phyloP scores from a whole-genome alignment of 2,329 filamentous ascomycete genomes.

The Cercospora berteroae region DNA sequence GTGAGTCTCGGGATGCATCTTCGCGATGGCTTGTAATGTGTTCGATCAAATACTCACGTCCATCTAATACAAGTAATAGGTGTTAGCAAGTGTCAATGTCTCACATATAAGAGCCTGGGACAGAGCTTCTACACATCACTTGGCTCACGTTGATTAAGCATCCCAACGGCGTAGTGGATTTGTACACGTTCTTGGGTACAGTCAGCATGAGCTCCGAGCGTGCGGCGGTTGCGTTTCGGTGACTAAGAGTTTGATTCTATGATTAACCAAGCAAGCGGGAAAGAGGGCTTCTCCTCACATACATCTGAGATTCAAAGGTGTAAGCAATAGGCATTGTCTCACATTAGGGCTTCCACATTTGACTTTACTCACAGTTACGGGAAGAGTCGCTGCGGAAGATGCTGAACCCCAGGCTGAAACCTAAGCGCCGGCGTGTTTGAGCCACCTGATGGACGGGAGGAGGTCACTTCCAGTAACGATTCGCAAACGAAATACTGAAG shows the following conservation, averaged over 20 bases:
- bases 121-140: no score
- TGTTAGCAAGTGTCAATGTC: no score
- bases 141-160: constrained; percentile 52
- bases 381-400: constrained; percentile 53
- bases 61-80: no score
- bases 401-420: constrained; percentile 56
- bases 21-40: no score
- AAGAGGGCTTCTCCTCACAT: not conserved
- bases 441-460: constrained; percentile 38
- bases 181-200: constrained; percentile 46
- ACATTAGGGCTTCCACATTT: no score
- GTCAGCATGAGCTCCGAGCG: not conserved
- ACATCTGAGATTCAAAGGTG: no score
- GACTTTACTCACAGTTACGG: no score
- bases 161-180: constrained; percentile 51
- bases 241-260: not conserved
- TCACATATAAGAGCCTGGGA: no score
- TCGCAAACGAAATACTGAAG: not conserved
- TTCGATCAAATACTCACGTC: no score
- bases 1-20: no score
- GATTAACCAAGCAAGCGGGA: not conserved
- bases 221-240: not conserved
- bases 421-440: constrained; percentile 53
- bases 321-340: no score
- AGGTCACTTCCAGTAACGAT: not conserved